Evolutionary conservation across 805 yeast species (phyloP).

Genomic region (Wickerhamomyces queroliae): DNA sequence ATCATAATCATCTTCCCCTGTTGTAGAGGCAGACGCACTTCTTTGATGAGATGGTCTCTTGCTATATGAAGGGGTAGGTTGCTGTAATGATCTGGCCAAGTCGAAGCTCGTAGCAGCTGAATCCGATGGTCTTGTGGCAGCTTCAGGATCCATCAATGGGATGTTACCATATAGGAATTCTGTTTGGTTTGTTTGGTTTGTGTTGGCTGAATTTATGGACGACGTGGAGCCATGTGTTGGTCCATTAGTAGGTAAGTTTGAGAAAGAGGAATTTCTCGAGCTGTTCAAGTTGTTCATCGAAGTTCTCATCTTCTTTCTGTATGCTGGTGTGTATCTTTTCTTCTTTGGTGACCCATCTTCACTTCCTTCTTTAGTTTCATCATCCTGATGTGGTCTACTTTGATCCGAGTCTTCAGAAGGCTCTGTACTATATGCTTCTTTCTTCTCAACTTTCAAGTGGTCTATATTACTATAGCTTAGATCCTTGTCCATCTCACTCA

Average conservation of each 20-base stretch:
- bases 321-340: constrained; percentile 31
- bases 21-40: constrained; percentile 8
- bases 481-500: constrained; percentile 31
- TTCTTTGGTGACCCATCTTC: constrained; percentile 2
- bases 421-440: constrained; percentile 1
- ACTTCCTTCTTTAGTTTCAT: background rate
- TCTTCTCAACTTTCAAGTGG: constrained; percentile 13
- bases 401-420: constrained; percentile 7
- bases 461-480: constrained; percentile 25
- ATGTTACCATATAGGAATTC: constrained; percentile 19
- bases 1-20: constrained; percentile 20
- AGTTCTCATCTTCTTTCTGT: constrained; percentile 27
- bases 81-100: constrained; percentile 20
- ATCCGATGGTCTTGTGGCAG: background rate
- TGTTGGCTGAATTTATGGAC: constrained; percentile 18
- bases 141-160: constrained; percentile 17
- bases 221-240: constrained; percentile 16
- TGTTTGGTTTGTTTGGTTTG: constrained; percentile 22
- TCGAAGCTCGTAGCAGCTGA: constrained; percentile 11
- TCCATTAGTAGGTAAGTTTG: constrained; percentile 14
- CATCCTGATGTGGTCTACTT: constrained; percentile 4
- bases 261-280: constrained; percentile 18
- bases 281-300: constrained; percentile 16
- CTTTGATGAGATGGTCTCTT: constrained; percentile 11
- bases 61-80: constrained; percentile 20